Conservation (phyloP, 768 basidiomycete species). For the Lentinula sp. region DNA sequence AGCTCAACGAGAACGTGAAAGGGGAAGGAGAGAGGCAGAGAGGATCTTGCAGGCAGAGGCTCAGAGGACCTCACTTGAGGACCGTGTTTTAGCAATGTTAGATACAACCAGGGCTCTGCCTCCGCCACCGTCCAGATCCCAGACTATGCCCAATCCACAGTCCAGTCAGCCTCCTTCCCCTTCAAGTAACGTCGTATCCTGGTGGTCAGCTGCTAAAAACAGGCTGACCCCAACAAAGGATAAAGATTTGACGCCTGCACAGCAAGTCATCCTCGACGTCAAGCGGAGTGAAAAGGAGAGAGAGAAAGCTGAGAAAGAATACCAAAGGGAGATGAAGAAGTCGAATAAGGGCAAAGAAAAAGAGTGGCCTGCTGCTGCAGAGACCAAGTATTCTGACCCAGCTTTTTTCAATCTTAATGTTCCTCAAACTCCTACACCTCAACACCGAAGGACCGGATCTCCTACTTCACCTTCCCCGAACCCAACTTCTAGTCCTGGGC, state of each 20-base stretch:
- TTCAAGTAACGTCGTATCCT: slow-evolving; percentile 39
- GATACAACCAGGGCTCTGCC: slow-evolving; percentile 40
- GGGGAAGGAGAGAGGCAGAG: slow-evolving; percentile 72
- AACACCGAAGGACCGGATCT: slow-evolving; percentile 41
- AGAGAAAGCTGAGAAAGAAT: slow-evolving; percentile 14
- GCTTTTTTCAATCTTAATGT: slow-evolving; percentile 48
- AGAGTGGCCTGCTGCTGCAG: slow-evolving; percentile 51
- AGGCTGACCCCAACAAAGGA: slow-evolving; percentile 76
- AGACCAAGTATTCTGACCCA: slow-evolving; percentile 52
- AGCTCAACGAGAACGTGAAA: slow-evolving; percentile 70
- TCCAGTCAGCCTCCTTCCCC: slow-evolving; percentile 49
- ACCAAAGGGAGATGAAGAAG: slow-evolving; percentile 24
- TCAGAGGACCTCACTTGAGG: slow-evolving; percentile 62
- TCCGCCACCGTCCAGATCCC: slow-evolving; percentile 57
- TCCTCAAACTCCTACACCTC: slow-evolving; percentile 38
- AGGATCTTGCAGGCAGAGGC: slow-evolving; percentile 63
- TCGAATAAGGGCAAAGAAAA: slow-evolving; percentile 34
- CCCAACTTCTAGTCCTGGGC: not conserved
- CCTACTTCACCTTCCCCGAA: slow-evolving; percentile 61
- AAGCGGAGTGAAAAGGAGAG: slow-evolving; percentile 60
- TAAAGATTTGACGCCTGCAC: slow-evolving; percentile 77
- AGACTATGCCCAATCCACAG: slow-evolving; percentile 28
- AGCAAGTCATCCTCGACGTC: slow-evolving; percentile 72
- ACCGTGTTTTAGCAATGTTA: slow-evolving; percentile 74
- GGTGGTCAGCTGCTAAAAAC: slow-evolving; percentile 76